Conservation (phyloP, 345 rosid genomes). For the Erodium maritimum region DNA sequence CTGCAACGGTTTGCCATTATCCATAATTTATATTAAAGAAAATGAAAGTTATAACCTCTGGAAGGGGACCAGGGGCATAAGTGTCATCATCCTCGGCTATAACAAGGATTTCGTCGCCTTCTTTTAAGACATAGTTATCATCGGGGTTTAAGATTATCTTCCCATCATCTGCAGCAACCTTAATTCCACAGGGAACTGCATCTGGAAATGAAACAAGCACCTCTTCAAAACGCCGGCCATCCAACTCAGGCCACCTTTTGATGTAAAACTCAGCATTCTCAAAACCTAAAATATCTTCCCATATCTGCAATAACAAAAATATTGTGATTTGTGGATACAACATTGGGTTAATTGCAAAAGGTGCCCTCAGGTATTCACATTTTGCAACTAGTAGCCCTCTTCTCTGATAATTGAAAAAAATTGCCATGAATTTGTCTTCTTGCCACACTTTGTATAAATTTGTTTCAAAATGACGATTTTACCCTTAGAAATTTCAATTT, state of each 20-base stretch:
- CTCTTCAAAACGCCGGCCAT: constrained; percentile 57
- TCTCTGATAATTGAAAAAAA: no score
- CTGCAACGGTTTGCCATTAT: no score
- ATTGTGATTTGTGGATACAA: not conserved
- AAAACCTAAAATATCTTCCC: constrained; percentile 94
- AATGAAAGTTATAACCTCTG: constrained; percentile 41
- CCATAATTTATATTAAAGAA: no score
- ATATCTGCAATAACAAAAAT: constrained; percentile 38
- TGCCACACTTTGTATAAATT: no score
- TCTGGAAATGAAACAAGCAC: constrained; percentile 75
- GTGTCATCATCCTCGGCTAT: constrained; percentile 96
- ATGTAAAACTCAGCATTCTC: constrained; percentile 85
- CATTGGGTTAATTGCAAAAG: no score
- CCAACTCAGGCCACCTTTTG: constrained; percentile 79
- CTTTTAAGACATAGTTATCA: constrained; percentile 50
- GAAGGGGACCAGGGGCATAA: constrained; percentile 74
- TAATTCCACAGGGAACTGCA: constrained; percentile 82
- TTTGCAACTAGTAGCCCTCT: no score
- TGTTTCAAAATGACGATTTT: no score
- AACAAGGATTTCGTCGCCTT: constrained; percentile 87
- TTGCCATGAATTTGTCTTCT: no score
- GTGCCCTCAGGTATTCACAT: no score
- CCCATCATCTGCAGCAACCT: constrained; percentile 68
- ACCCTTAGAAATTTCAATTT: no score
- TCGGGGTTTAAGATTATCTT: constrained; percentile 73